These are phyloP conservation scores for Prosopis cineraria DNA, from an alignment of 306 rosid genomes.

Conservation along the genomic window DNA sequence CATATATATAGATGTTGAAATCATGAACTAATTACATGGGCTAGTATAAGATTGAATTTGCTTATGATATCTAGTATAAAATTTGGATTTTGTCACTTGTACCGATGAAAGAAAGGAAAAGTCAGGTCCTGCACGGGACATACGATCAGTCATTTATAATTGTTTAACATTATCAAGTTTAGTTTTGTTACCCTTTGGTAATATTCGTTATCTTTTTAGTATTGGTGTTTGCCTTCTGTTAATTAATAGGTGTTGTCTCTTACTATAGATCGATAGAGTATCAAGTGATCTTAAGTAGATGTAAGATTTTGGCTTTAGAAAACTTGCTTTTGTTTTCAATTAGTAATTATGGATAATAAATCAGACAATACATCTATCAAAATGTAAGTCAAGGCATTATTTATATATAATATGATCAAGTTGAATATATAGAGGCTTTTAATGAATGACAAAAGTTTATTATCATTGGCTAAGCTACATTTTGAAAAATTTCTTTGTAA, in stretches of 20 bases:
- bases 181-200: background rate
- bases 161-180: conserved; percentile 12
- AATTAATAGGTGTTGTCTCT: conserved; percentile 10
- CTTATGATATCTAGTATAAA: conserved; percentile 22
- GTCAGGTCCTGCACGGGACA: conserved; percentile 9
- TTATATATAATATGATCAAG: too few species aligned
- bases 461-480: too few species aligned
- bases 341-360: too few species aligned
- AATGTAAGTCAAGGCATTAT: too few species aligned
- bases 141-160: background rate
- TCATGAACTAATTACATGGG: background rate
- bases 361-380: too few species aligned
- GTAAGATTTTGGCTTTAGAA: conserved; percentile 11
- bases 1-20: background rate
- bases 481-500: too few species aligned
- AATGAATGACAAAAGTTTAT: too few species aligned
- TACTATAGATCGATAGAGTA: conserved; percentile 10
- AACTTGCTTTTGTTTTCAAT: too few species aligned
- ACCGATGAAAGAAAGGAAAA: conserved; percentile 8
- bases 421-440: too few species aligned
- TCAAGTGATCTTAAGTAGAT: conserved; percentile 3
- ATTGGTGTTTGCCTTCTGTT: conserved; percentile 19
- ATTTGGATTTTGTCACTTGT: conserved; percentile 15
- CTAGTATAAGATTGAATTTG: too few species aligned
- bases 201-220: conserved; percentile 2